Base-by-base conservation (phyloP, 345 rosid genomes). In the Euclidium syriacum region DNA sequence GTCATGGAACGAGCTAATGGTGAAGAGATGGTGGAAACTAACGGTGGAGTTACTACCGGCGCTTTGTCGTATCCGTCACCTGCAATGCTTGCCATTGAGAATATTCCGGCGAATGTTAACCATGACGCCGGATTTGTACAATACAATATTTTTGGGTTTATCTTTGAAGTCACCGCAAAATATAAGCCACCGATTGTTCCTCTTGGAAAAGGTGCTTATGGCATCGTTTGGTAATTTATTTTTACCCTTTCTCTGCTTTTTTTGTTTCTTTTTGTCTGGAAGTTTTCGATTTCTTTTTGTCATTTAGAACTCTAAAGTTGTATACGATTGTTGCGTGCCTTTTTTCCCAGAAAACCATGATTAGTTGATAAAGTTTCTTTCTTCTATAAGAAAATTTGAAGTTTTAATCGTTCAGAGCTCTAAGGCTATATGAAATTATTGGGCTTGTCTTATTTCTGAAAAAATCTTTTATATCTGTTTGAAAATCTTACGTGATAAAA, bases 191-290 rank as follows among this genome's bases (percentile, higher is more conserved):
- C 91, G 33, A 85, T 85, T 49, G 57, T 68, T 82, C 85, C 88
- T 35, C 77, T 88, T 74, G 98, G 98, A 26, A 85, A 77, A 42
- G 98, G 96, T 14, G 90, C 90, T 4, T 88, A 78, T 65, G 96
- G 96, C 68, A 75, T 85, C 73, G 90, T 88, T 64, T 91, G 98
- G 98, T 91, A 70, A 30, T 55, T 32, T 58, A 2, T 24, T 47
- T 35, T 38, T 23, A 15, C 44, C 27, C 33, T 49, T 24, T n/a
- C 18, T 3, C 48, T 2, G 14, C 4, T 46, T 54, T 53, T 10
- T 47, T 1, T 36, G 3, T 46, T 50, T 5, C 10, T 27, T 19
- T 14, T 32, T 17, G 44, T 11, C n/a, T n/a, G n/a, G n/a, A 48
- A 6, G 2, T 3, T 11, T 64, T 7, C 0, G n/a, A n/a, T n/a